phyloP scores from a whole-genome alignment of 495 filamentous ascomycete genomes.

The Talaromyces wortmannii region DNA sequence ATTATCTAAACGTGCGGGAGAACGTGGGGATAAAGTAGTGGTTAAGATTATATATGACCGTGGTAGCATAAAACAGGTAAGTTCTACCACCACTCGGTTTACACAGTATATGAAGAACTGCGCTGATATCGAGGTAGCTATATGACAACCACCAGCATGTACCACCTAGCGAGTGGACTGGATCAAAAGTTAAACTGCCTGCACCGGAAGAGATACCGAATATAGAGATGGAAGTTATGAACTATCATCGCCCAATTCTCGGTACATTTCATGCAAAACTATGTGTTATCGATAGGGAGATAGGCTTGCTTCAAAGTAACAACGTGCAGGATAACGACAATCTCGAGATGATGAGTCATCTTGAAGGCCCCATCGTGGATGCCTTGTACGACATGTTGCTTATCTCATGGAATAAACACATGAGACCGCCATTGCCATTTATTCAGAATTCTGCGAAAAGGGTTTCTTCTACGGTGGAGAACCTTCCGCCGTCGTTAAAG shows the following conservation, averaged over 20 bases:
- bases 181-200: conserved; percentile 51
- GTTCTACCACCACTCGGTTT: not conserved
- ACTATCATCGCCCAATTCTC: conserved; percentile 63
- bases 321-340: conserved; percentile 78
- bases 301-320: conserved; percentile 64
- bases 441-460: conserved; percentile 38
- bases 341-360: conserved; percentile 70
- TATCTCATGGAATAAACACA: conserved; percentile 59
- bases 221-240: conserved; percentile 65
- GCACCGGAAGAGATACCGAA: conserved; percentile 57
- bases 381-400: conserved; percentile 65
- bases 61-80: conserved; percentile 53
- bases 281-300: conserved; percentile 64
- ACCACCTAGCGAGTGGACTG: conserved; percentile 47
- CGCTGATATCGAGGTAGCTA: conserved; percentile 18
- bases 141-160: conserved; percentile 58
- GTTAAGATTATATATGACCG: conserved; percentile 74
- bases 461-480: too few relatives aligned
- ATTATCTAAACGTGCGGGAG: conserved; percentile 56
- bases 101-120: not conserved
- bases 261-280: conserved; percentile 77
- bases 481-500: not conserved
- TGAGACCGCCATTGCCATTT: conserved; percentile 56
- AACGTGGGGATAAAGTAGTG: conserved; percentile 48
- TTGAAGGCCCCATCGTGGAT: conserved; percentile 73